Evolutionary conservation across 2,329 filamentous ascomycete genomes (phyloP).

Genomic region (Knoxdaviesia proteae): DNA sequence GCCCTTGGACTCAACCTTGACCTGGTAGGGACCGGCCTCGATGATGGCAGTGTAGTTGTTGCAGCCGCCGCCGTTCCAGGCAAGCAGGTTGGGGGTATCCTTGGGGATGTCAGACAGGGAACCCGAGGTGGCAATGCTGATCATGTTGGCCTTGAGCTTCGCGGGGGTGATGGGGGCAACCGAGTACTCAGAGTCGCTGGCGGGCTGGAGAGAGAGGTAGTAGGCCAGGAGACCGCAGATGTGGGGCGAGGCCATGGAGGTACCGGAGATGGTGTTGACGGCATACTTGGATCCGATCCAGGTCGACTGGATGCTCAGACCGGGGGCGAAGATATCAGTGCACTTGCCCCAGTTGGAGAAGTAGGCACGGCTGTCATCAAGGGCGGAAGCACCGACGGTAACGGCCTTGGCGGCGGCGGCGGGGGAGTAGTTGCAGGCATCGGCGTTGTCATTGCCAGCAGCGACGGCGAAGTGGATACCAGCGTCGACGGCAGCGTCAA

Average conservation of each 20-base stretch:
- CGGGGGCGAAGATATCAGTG: constrained; percentile 97
- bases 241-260: constrained; percentile 97
- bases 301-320: constrained; percentile 90
- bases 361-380: constrained; percentile 91
- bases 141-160: constrained; percentile 78
- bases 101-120: constrained; percentile 63
- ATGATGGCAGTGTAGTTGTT: constrained; percentile 79
- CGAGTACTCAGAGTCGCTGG: constrained; percentile 75
- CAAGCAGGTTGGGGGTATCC: constrained; percentile 82
- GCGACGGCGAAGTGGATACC: constrained; percentile 96
- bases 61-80: constrained; percentile 95
- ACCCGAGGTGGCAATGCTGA: constrained; percentile 61
- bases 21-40: constrained; percentile 49
- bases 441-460: constrained; percentile 95
- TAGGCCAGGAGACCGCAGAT: constrained; percentile 93
- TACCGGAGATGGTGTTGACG: constrained; percentile 97
- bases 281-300: constrained; percentile 96
- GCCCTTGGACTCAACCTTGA: constrained; percentile 29
- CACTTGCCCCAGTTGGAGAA: constrained; percentile 99
- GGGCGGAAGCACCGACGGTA: constrained; percentile 85
- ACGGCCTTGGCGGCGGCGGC: constrained; percentile 80
- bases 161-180: constrained; percentile 77
- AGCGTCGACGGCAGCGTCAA: constrained; percentile 79
- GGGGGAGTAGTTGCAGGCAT: constrained; percentile 98
- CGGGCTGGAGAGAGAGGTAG: constrained; percentile 87